A percentile compares a stretch with the other conserved stretches of the same genome.
These are phyloP conservation scores for Entomortierella lignicola DNA, from an alignment of 192 early-diverging fungal genomes.

Conservation along the genomic window DNA sequence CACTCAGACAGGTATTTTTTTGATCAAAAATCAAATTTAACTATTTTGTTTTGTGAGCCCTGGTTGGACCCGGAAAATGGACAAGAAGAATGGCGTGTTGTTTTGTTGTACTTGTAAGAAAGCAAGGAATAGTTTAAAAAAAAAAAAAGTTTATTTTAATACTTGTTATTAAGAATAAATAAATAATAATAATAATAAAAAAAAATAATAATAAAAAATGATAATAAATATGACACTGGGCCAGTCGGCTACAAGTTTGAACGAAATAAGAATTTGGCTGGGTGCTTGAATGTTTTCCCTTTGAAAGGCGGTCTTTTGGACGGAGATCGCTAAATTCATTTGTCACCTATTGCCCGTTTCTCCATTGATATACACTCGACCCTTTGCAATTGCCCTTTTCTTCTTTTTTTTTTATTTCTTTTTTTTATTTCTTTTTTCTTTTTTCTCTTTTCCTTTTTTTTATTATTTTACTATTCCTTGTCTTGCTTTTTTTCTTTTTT, in stretches of 20 bases:
- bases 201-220: no score
- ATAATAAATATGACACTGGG: background rate
- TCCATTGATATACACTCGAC: no score
- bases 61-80: no score
- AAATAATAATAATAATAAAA: background rate
- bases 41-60: no score
- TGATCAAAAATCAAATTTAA: no score
- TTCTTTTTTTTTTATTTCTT: background rate
- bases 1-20: no score
- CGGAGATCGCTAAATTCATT: background rate
- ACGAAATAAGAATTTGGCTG: background rate
- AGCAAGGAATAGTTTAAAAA: no score
- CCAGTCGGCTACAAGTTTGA: background rate
- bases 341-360: no score
- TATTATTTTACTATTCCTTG: background rate
- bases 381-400: no score
- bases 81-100: no score
- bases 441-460: background rate
- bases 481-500: background rate
- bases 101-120: no score
- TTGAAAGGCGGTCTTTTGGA: background rate
- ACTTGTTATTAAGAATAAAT: background rate
- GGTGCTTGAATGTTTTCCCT: background rate
- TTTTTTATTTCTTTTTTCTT: background rate
- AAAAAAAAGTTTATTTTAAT: no score